These are phyloP conservation scores for Lactarius psammicola DNA, from an alignment of 768 basidiomycete genomes.

Conservation along the genomic window DNA sequence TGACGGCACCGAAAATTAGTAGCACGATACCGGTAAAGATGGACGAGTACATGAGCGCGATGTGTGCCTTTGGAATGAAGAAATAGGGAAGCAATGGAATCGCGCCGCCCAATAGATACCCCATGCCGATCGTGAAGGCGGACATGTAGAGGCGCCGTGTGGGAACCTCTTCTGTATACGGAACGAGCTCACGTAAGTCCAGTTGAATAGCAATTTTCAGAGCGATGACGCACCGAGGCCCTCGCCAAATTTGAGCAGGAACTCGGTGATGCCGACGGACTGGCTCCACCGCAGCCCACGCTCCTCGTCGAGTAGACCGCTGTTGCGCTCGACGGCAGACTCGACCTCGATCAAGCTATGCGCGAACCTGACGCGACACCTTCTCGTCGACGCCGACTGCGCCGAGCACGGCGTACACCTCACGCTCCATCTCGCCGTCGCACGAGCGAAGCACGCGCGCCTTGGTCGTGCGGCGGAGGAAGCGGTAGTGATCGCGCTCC, in stretches of 20 bases:
- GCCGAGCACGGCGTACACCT: constrained; percentile 83
- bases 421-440: constrained; percentile 93
- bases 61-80: constrained; percentile 69
- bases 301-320: constrained; percentile 46
- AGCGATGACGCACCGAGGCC: constrained; percentile 64
- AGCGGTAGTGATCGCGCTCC: constrained; percentile 92
- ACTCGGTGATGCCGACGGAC: constrained; percentile 85
- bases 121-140: constrained; percentile 92
- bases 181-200: neutral
- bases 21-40: constrained; percentile 82
- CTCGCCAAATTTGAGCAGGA: constrained; percentile 95
- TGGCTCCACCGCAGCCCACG: constrained; percentile 63
- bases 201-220: neutral
- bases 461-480: constrained; percentile 68
- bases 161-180: constrained; percentile 76
- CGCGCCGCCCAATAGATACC: constrained; percentile 89
- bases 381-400: constrained; percentile 87
- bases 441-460: constrained; percentile 87
- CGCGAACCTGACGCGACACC: constrained; percentile 76
- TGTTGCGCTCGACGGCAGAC: constrained; percentile 31
- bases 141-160: constrained; percentile 80
- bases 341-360: constrained; percentile 69
- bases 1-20: constrained; percentile 87
- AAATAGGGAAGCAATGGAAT: constrained; percentile 94
- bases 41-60: constrained; percentile 69